phyloP scores from a whole-genome alignment of 495 filamentous ascomycete genomes.

The Hypoxylon rickii region DNA sequence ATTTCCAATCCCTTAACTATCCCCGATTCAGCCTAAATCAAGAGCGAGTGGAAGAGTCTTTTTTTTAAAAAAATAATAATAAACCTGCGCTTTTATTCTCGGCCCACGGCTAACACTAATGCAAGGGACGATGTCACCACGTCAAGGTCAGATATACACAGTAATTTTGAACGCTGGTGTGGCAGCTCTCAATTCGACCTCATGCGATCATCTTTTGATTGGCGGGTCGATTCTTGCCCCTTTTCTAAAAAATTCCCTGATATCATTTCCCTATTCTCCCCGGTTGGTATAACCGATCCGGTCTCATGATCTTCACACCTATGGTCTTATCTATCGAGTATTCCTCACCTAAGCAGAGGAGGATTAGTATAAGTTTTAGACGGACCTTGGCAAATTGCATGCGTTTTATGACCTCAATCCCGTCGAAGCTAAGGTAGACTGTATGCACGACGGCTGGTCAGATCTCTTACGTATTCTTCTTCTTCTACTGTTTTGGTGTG shows the following conservation, averaged over 20 bases:
- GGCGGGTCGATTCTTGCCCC: slow-evolving; percentile 1
- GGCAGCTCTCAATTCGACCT: slow-evolving; percentile 33
- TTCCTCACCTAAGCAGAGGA: slow-evolving; percentile 6
- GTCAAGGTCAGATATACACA: neutral
- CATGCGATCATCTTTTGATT: slow-evolving; percentile 22
- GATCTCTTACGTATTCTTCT: too few relatives aligned
- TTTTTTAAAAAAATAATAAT: too few relatives aligned
- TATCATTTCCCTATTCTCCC: slow-evolving; percentile 2
- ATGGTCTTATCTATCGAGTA: neutral
- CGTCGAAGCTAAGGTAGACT: too few relatives aligned
- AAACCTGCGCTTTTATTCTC: too few relatives aligned
- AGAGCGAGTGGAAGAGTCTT: too few relatives aligned
- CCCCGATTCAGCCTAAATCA: slow-evolving; percentile 21
- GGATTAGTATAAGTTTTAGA: neutral
- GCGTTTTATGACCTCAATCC: too few relatives aligned
- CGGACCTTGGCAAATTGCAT: neutral
- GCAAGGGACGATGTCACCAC: slow-evolving; percentile 31
- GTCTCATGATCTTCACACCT: slow-evolving; percentile 3
- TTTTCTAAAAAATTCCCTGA: too few relatives aligned
- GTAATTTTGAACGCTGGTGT: slow-evolving; percentile 19
- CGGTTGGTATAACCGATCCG: neutral
- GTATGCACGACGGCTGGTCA: too few relatives aligned
- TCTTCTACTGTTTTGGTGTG: neutral
- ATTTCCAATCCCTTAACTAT: slow-evolving; percentile 6
- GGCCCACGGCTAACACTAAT: slow-evolving; percentile 27